Base-by-base conservation (phyloP, 2,329 filamentous ascomycete genomes). In the Alternaria metachromatica region DNA sequence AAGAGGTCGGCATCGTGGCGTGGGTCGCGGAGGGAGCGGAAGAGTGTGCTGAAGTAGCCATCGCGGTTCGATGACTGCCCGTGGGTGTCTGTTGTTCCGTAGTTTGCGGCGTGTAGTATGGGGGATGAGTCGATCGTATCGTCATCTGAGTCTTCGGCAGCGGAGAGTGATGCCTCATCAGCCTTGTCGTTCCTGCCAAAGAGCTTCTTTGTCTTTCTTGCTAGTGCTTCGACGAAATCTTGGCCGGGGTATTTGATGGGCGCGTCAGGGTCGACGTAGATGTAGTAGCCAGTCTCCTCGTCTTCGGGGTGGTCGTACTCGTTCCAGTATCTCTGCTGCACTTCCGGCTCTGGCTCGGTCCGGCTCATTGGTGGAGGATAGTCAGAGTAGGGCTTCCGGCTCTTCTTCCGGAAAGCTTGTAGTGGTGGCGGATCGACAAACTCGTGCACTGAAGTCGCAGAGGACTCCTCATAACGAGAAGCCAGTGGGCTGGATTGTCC, bases 281-380 rank as follows among this genome's bases (percentile, higher is more conserved):
- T 89, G 77, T 93, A 96, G 28, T 86, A 86, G 37, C 87, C 86
- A 20, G 88, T 85, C 13, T 85, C 81, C 3, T 86, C 88, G 11
- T 81, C 82, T 76, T 92, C 93, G 9, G 91, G 92, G 75, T 94
- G 82, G 69, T 96, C 93, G 78, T 95, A 96, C 78, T 96, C 93
- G 78, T 92, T 95, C 92, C 93, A 96, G 76, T 95, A 96, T 55
- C 78, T 63, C 70, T 80, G 72, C 33, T 64, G 64, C 28, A 64
- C 53, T 33, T 70, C 66, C 2, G 67, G 64, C 37, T 72, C 72
- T 11, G 60, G 44, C 15, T 76, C 68, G 20, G 67, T 61, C 48
- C 69, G 63, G 9, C 63, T 46, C 11, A 72, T 67, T 2, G 73
- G 66, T 4, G 70, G 67, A 15, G 69, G 65, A 37, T 76, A 70